Evolutionary conservation across 148 eudicot species (phyloP), one percentile per base, ranked within the genome.

Genomic region (Fagopyrum esculentum): DNA sequence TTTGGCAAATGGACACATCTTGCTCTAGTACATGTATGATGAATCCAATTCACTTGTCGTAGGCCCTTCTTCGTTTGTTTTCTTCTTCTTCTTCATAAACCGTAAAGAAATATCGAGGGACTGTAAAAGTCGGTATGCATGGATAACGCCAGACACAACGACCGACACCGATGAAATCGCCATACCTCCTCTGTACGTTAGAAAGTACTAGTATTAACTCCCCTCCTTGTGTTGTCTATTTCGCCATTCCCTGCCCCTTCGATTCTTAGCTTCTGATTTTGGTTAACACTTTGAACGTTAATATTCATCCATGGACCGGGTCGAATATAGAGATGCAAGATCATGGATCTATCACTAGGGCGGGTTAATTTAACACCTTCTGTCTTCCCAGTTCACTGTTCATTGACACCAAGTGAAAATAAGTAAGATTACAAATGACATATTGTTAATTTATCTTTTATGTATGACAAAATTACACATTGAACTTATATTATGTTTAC

Each of bases 351-450:
- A 89, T 84, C 26, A 22, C 96, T 87, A 72, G 83, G 85, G 77
- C 78, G 84, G 83, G 81, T 85, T 73, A 84, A 89, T 79, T 80
- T 86, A 80, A 78, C 82, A 76, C 81, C 90, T 81, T 81, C 77
- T 80, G 75, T 88, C 89, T 88, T 72, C 69, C 68, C 79, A 45
- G 47, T 79, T 81, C 76, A 81, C 68, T 61, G 68, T 61, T 61
- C 15, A 61, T 29, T 4, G n/a, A 6, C 57, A 19, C 30, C 10
- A 57, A 22, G 5, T 15, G 30, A 22, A 56, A 26, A 35, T 35
- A 61, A 61, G 44, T 10, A 61, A 61, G 26, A 26, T 3, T 26
- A 61, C 5, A 26, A 26, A 61, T 35, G 22, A 61, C 5, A 9
- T 29, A 3, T 3, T 3, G 10, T 3, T 9, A 51, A 4, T 12